A percentile compares a stretch with the other conserved stretches of the same genome.
phyloP scores from a whole-genome alignment of 1,139 yeast genomes.

The Yamadazyma triangularis region DNA sequence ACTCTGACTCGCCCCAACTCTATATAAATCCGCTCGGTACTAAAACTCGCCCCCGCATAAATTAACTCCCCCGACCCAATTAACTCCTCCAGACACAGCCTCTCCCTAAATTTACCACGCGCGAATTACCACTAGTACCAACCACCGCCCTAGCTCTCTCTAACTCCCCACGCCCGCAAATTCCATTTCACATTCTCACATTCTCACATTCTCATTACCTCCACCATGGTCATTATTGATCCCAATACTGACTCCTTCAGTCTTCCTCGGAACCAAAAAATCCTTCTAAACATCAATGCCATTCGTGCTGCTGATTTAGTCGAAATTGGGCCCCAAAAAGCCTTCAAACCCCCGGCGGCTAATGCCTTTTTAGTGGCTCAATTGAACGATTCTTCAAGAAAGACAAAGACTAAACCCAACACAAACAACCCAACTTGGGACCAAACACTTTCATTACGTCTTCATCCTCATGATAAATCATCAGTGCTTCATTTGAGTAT shows the following conservation, averaged over 20 bases:
- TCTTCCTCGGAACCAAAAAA: not conserved
- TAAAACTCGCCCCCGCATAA: too few species aligned
- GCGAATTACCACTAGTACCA: too few species aligned
- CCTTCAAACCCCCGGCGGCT: not conserved
- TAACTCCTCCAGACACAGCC: too few species aligned
- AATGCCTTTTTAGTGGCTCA: slow-evolving; percentile 36
- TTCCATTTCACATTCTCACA: too few species aligned
- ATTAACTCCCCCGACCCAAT: too few species aligned
- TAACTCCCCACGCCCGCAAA: too few species aligned
- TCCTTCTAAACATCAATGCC: slow-evolving; percentile 31
- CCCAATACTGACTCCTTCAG: not conserved
- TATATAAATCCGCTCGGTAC: too few species aligned
- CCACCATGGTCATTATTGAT: too few species aligned
- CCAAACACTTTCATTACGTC: slow-evolving; percentile 28
- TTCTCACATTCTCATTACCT: too few species aligned
- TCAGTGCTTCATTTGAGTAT: slow-evolving; percentile 29
- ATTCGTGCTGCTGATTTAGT: slow-evolving; percentile 39
- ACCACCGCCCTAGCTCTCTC: too few species aligned
- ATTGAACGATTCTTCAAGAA: slow-evolving; percentile 26
- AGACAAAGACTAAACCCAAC: slow-evolving; percentile 31
- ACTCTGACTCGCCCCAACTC: too few species aligned
- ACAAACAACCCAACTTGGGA: slow-evolving; percentile 47
- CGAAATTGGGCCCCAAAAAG: slow-evolving; percentile 7
- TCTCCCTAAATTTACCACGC: too few species aligned
- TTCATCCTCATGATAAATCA: slow-evolving; percentile 27